These are phyloP conservation scores for Cryptosporidium ryanae DNA, from an alignment of 169 alveolate genomes.

Conservation along the genomic window DNA sequence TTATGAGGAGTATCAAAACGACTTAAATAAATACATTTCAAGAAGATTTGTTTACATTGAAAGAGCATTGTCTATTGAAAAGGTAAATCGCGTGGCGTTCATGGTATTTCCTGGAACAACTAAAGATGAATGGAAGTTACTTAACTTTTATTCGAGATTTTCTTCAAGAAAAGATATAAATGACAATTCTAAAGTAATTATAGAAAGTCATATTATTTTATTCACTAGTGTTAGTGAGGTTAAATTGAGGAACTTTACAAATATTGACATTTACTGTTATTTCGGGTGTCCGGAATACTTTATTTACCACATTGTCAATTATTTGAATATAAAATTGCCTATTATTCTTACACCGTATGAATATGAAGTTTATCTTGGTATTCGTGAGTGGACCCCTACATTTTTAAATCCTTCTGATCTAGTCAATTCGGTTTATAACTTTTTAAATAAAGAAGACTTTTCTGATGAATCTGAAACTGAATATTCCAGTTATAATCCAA, in stretches of 20 bases:
- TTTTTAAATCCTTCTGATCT: constrained; percentile 18
- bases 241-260: constrained; percentile 42
- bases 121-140: constrained; percentile 18
- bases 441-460: not conserved
- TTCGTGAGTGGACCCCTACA: constrained; percentile 40
- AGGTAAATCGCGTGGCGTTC: constrained; percentile 19
- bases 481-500: constrained; percentile 1
- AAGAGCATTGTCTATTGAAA: constrained; percentile 19
- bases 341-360: constrained; percentile 55
- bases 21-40: constrained; percentile 13
- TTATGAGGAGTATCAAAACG: not conserved
- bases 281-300: constrained; percentile 65
- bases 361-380: constrained; percentile 52
- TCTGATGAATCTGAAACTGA: constrained; percentile 8
- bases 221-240: constrained; percentile 59
- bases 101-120: constrained; percentile 50
- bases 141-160: not conserved
- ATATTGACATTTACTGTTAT: constrained; percentile 59
- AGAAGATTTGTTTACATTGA: constrained; percentile 42
- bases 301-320: constrained; percentile 3
- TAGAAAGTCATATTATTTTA: constrained; percentile 45
- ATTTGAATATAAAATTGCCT: constrained; percentile 1
- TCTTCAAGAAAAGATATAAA: constrained; percentile 14
- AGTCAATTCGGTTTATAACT: not conserved
- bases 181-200: constrained; percentile 1